phyloP scores from a whole-genome alignment of 163 green algal genomes.

The Prototheca wickerhamii region DNA sequence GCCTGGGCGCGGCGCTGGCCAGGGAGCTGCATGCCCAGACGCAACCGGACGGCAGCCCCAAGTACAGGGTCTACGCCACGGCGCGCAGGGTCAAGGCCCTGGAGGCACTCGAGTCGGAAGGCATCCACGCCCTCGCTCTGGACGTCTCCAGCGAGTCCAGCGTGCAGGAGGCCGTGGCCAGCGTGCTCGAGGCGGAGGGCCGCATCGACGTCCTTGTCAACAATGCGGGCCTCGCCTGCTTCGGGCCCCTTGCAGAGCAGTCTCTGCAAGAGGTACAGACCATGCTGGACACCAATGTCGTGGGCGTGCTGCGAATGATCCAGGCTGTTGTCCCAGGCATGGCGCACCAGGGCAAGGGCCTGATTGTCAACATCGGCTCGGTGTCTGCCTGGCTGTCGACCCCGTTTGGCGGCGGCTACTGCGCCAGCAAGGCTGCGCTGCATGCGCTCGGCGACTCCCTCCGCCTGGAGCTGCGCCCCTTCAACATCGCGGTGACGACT shows the following conservation, averaged over 20 bases:
- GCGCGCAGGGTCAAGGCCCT: constrained; percentile 2
- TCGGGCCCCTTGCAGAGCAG: constrained; percentile 11
- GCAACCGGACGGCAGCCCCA: neutral
- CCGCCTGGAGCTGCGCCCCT: constrained; percentile 14
- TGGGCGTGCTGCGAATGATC: constrained; percentile 9
- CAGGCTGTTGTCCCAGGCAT: constrained; percentile 12
- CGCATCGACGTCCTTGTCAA: constrained; percentile 12
- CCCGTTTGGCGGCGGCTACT: constrained; percentile 6
- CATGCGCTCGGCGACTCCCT: constrained; percentile 10
- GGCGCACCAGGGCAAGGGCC: neutral
- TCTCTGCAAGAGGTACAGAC: neutral
- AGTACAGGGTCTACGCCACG: constrained; percentile 5
- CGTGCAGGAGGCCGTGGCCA: neutral
- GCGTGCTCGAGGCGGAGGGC: neutral
- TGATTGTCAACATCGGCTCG: constrained; percentile 19
- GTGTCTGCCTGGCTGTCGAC: constrained; percentile 7
- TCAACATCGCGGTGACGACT: constrained; percentile 7
- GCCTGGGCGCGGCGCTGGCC: constrained; percentile 11
- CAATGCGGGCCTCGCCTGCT: constrained; percentile 12
- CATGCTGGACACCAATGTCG: constrained; percentile 14
- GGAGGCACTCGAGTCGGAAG: neutral
- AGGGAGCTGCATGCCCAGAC: neutral
- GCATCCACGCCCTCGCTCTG: constrained; percentile 1
- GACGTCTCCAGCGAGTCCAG: constrained; percentile 13
- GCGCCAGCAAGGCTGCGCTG: constrained; percentile 11